Base-by-base conservation (phyloP, 2,329 filamentous ascomycete species). In the Aspergillus pseudoterreus region DNA sequence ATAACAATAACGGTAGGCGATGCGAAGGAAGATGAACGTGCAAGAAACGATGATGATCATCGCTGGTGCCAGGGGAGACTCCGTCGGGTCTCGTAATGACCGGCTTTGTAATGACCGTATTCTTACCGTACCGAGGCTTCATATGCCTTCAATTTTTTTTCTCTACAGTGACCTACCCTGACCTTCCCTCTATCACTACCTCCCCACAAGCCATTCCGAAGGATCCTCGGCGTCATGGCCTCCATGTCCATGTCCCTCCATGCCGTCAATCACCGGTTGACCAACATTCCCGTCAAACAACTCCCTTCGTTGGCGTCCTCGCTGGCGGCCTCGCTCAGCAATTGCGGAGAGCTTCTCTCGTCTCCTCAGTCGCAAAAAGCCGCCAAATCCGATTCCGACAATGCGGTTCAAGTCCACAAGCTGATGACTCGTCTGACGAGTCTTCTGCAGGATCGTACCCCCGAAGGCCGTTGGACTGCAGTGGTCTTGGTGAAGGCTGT, bases 401-500 rank as follows among this genome's bases (percentile, higher is more conserved):
- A 78, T 41, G 74, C 84, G 0, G 76, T 87, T n/a, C 80, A 90
- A 17, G 80, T 94, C 1, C 89, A 95, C 71, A 92, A 88, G 67
- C 78, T 95, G 63, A 90, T 88, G 66, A 90, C 88, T 4, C 84
- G 89, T 48, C 77, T 96, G 53, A 86, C 84, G 1, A 85, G 87
- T 11, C 77, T 96, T 12, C 75, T 96, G 32, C 88, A 89, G 65
- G 90, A 92, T 50, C 86, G 86, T 52, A 89, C 76, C 44, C 68
- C 82, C 2, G 83, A 91, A 61, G 89, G 86, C 41, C 83, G 90
- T 62, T 95, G 92, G 74, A 81, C 85, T 15, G 91, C 86, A 6
- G 82, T 88, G 41, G 84, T 88, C 14, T 73, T 96, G 45, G 82
- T 91, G 69, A 96, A 96, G 73, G 82, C 88, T 4, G 77, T 86